These are phyloP conservation scores for Rhododendron simsii DNA, from an alignment of 148 eudicot species.

Conservation along the genomic window DNA sequence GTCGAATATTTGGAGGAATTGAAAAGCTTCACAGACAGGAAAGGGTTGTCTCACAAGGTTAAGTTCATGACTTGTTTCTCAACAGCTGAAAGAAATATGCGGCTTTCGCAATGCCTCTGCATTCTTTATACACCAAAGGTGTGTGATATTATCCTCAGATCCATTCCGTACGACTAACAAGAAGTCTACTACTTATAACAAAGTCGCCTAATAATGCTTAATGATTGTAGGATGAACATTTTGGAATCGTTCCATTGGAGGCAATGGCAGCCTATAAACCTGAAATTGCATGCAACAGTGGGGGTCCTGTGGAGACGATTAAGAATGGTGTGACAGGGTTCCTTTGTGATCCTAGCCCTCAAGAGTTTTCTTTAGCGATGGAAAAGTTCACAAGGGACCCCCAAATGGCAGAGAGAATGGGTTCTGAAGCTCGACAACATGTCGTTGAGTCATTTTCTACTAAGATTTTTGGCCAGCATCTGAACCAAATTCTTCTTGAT, in stretches of 20 bases:
- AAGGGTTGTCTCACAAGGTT: constrained; percentile 62
- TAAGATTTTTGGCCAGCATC: constrained; percentile 61
- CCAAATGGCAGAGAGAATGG: constrained; percentile 57
- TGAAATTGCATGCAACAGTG: constrained; percentile 86
- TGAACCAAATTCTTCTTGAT: constrained; percentile 53
- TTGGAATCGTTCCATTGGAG: constrained; percentile 91
- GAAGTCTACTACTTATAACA: too few species aligned
- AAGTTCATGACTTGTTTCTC: constrained; percentile 80
- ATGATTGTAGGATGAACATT: constrained; percentile 71
- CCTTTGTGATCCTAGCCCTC: constrained; percentile 76
- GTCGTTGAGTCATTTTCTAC: constrained; percentile 71
- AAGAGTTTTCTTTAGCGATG: constrained; percentile 67
- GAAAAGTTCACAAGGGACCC: constrained; percentile 53
- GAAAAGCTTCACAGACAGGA: constrained; percentile 52
- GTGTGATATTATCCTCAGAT: background rate
- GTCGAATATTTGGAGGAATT: constrained; percentile 88
- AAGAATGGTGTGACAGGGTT: constrained; percentile 61
- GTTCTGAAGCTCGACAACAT: constrained; percentile 60
- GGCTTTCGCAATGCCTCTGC: constrained; percentile 72
- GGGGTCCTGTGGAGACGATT: constrained; percentile 73
- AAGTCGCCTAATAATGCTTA: background rate
- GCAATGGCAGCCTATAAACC: constrained; percentile 97
- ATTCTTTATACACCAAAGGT: constrained; percentile 94
- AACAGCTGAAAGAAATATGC: constrained; percentile 68
- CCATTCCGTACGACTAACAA: too few species aligned